Conservation (phyloP, 1,139 yeast genomes). For the Protomyces pachydermus region DNA sequence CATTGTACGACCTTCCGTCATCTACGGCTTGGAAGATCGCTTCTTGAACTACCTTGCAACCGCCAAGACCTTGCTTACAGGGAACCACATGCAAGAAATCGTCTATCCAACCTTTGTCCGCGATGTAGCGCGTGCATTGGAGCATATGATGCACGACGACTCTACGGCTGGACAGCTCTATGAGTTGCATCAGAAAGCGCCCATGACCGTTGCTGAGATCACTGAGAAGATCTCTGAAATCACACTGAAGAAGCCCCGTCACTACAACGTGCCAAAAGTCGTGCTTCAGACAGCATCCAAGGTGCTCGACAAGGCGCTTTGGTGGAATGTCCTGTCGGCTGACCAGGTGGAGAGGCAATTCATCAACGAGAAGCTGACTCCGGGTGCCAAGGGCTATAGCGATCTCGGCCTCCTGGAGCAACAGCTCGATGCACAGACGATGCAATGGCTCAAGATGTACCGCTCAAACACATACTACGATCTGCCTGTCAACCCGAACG, state of each 20-base stretch:
- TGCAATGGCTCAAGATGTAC: slow-evolving; percentile 49
- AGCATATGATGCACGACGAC: slow-evolving; percentile 75
- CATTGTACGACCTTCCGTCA: slow-evolving; percentile 79
- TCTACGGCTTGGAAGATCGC: slow-evolving; percentile 72
- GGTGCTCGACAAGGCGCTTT: slow-evolving; percentile 51
- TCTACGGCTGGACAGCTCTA: slow-evolving; percentile 69
- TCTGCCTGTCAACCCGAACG: slow-evolving; percentile 10
- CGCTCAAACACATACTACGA: slow-evolving; percentile 20
- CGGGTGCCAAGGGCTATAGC: slow-evolving; percentile 57
- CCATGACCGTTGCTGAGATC: slow-evolving; percentile 58
- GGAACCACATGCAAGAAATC: slow-evolving; percentile 60
- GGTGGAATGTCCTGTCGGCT: slow-evolving; percentile 67
- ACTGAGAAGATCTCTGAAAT: slow-evolving; percentile 66
- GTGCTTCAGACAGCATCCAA: slow-evolving; percentile 47
- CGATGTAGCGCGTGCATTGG: slow-evolving; percentile 77
- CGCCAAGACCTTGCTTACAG: slow-evolving; percentile 53
- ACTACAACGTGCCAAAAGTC: slow-evolving; percentile 53
- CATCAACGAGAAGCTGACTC: slow-evolving; percentile 61
- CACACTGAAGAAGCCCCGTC: slow-evolving; percentile 45
- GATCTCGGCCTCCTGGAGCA: slow-evolving; percentile 73
- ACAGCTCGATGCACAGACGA: slow-evolving; percentile 62
- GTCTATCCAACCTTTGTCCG: slow-evolving; percentile 69
- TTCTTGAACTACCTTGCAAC: slow-evolving; percentile 61
- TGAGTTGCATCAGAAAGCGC: slow-evolving; percentile 72
- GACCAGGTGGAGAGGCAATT: slow-evolving; percentile 75